Base-by-base conservation (phyloP, 192 early-diverging fungal species). In the Gigaspora rosea region DNA sequence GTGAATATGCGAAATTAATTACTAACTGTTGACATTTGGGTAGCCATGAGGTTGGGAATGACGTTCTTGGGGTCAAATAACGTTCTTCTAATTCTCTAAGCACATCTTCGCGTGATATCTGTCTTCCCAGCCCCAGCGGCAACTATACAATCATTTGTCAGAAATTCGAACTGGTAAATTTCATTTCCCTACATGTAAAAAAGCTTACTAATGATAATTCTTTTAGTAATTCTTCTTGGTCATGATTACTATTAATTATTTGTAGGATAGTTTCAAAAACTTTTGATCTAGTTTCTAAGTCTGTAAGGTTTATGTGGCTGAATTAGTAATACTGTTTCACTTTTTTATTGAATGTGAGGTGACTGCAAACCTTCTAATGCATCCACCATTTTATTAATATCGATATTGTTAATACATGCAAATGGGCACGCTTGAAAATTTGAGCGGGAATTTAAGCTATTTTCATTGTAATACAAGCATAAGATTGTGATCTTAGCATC, bases 21-120 rank as follows among this genome's bases (percentile, higher is more conserved):
- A 82, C 82, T 61, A 80, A 82, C 78, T 88, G 82, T 81, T 90
- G 88, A 74, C 84, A 90, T 57, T 86, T 83, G 47, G 79, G 81
- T 32, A 90, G 67, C 88, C 88, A 90, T 12, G 79, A 68, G 22
- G 78, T 82, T 5, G 88, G 86, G 56, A 90, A 90, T 46, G 84
- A 83, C 48, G 80, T 80, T 49, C 79, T 81, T 11, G 88, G 87
- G 56, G 84, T 83, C 46, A 90, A 78, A 82, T 86, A 88, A n/a
- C 82, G 85, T 4, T 80, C 76, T 65, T 89, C 88, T 59, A 89
- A 76, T 16, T 89, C 84, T 72, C 59, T 71, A 49, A 81, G 80
- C n/a, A 89, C 83, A 8, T 84, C 75, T 22, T 82, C 81, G 41
- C 63, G 80, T 18, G 83, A 80, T 59, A 78, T 47, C 12, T 79